A percentile compares a stretch with the other conserved stretches of the same genome.
Evolutionary conservation across 805 yeast genomes (phyloP).

Genomic region (Komagataella phaffii): DNA sequence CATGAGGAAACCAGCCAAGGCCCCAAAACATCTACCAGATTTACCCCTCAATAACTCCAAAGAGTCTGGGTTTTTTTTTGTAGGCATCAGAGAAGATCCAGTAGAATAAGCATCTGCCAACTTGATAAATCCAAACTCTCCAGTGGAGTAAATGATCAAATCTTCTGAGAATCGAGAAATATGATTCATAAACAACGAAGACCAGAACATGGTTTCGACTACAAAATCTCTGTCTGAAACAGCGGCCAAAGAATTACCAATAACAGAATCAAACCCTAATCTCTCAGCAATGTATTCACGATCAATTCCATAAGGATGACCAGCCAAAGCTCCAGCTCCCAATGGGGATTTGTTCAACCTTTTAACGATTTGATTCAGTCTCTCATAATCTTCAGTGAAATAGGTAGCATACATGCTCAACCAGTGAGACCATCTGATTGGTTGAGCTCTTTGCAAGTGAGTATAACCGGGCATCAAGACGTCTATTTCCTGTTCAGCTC

Average conservation of each 20-base stretch:
- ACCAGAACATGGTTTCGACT: constrained; percentile 93
- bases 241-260: constrained; percentile 94
- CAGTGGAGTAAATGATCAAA: constrained; percentile 89
- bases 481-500: constrained; percentile 82
- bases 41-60: constrained; percentile 92
- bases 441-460: constrained; percentile 96
- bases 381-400: constrained; percentile 78
- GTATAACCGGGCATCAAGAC: constrained; percentile 98
- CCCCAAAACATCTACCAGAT: constrained; percentile 94
- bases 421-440: constrained; percentile 99
- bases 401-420: constrained; percentile 89
- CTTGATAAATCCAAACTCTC: constrained; percentile 90
- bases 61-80: constrained; percentile 96
- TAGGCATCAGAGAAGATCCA: constrained; percentile 98
- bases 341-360: constrained; percentile 85
- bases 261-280: constrained; percentile 71
- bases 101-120: constrained; percentile 97
- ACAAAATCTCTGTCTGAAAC: constrained; percentile 97
- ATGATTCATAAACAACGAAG: constrained; percentile 88
- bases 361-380: constrained; percentile 66
- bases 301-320: constrained; percentile 98
- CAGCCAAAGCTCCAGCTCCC: constrained; percentile 97
- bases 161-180: constrained; percentile 92
- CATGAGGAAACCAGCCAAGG: constrained; percentile 92
- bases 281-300: constrained; percentile 76